These are phyloP conservation scores for Plasmopara muralis DNA, from an alignment of 352 stramenopile genomes.

Conservation along the genomic window DNA sequence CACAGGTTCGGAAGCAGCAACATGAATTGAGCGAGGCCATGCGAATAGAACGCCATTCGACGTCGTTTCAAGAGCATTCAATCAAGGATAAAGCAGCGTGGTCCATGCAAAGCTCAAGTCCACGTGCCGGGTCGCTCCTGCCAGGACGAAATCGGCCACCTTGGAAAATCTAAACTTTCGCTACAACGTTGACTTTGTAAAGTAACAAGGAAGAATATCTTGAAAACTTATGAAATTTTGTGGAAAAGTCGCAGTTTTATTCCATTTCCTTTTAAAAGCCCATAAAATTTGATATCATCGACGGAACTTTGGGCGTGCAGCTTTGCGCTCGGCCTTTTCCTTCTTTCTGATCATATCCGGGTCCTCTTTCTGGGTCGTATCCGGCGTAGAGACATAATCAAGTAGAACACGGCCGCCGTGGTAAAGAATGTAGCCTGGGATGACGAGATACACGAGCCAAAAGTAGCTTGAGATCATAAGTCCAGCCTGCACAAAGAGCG, in stretches of 20 bases:
- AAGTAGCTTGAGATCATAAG: conserved; percentile 83
- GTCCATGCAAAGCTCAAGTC: conserved; percentile 1
- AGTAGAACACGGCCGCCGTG: conserved; percentile 63
- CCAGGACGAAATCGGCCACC: conserved; percentile 12
- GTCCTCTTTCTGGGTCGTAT: conserved; percentile 48
- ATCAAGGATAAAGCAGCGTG: conserved; percentile 9
- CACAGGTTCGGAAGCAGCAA: conserved; percentile 31
- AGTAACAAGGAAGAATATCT: too few relatives aligned
- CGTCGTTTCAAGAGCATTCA: conserved; percentile 1
- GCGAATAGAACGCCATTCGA: conserved; percentile 9
- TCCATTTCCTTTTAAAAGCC: conserved; percentile 7
- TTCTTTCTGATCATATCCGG: conserved; percentile 57
- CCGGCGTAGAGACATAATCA: conserved; percentile 79
- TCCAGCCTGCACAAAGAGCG: conserved; percentile 69
- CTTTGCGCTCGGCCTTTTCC: conserved; percentile 69
- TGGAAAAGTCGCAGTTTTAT: conserved; percentile 1
- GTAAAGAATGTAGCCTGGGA: conserved; percentile 79
- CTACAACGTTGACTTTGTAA: too few relatives aligned
- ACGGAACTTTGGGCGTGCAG: conserved; percentile 43
- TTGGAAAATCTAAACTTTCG: conserved; percentile 26
- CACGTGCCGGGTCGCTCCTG: conserved; percentile 8
- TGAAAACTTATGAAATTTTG: conserved; percentile 7
- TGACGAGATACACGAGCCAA: conserved; percentile 78
- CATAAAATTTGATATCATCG: conserved; percentile 28
- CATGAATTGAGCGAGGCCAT: conserved; percentile 3